Evolutionary conservation across 2,329 filamentous ascomycete species (phyloP), one percentile per base, ranked within the genome.

Genomic region (Endocalyx cinctus): DNA sequence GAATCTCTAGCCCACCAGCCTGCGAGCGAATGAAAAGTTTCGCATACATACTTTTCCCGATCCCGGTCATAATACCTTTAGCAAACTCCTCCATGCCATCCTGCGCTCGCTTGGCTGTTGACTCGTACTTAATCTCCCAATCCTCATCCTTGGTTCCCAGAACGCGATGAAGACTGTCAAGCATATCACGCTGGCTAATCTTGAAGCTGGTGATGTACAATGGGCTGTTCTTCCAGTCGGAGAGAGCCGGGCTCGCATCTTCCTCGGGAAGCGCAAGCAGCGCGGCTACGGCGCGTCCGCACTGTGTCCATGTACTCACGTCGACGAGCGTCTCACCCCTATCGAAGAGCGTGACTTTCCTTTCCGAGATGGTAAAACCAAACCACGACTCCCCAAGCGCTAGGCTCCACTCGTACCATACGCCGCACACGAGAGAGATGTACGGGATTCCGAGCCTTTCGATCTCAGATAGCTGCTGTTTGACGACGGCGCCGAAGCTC

Each of bases 171-270:
- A 79, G 52, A 15, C 69, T 72, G 29, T 72, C 69, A 29, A 84
- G 63, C 63, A 84, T 82, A 8, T 84, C 78, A 4, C 64, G 62
- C 52, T 84, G 80, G 34, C 55, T 74, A 38, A 77, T 47, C 11
- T 57, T 50, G 55, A 82, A 84, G 46, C 71, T 77, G 5, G 59
- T 62, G 6, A 80, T 41, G 41, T 66, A 72, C 1, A 80, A 47
- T 0, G 46, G 39, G 30, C 63, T 60, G 51, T 77, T 73, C 1
- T 55, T 50, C 43, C 60, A 75, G 16, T 52, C 41, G 11, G 58
- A 58, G 11, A 76, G 29, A 4, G 18, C 43, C 54, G 34, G 55
- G 57, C 2, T 66, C 58, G 0, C 67, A 64, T 14, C 57, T 43
- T 8, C n/a, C 46, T 64, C 40, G 29, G 60, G 47, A 3, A 77